Percentiles rank a stretch among this genome's conserved stretches.
Evolutionary conservation across 2,329 filamentous ascomycete genomes (phyloP).

Genomic region (Incumbomyces delicatus): DNA sequence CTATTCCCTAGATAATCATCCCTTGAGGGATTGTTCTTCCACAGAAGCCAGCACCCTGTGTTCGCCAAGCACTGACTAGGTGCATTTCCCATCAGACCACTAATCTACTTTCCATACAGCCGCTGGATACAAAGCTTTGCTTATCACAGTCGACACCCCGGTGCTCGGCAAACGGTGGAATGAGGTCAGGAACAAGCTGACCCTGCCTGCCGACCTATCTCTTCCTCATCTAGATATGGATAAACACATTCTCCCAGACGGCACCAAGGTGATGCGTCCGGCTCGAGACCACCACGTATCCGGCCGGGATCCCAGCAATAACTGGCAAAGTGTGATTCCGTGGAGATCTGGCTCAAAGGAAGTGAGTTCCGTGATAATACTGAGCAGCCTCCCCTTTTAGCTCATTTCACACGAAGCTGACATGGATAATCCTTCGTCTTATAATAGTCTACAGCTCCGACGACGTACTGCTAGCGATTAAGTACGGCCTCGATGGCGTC

Average conservation of each 20-base stretch:
- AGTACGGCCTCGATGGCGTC: constrained; percentile 16
- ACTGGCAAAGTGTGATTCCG: constrained; percentile 42
- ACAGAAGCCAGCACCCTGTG: too few species aligned
- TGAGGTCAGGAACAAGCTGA: constrained; percentile 45
- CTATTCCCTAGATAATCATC: too few species aligned
- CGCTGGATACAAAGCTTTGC: constrained; percentile 44
- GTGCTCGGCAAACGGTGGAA: constrained; percentile 45
- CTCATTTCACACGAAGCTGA: too few species aligned
- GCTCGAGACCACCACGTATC: constrained; percentile 11
- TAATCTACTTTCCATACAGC: constrained; percentile 17
- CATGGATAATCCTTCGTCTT: too few species aligned
- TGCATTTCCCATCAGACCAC: not conserved
- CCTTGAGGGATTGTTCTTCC: too few species aligned
- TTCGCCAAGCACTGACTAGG: too few species aligned
- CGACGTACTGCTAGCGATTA: constrained; percentile 15
- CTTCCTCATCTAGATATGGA: constrained; percentile 14
- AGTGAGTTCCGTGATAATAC: constrained; percentile 18
- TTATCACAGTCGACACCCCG: constrained; percentile 47
- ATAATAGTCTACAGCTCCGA: constrained; percentile 8
- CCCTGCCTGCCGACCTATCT: constrained; percentile 14
- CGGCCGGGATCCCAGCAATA: constrained; percentile 22
- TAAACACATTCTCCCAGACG: constrained; percentile 20
- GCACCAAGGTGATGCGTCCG: constrained; percentile 10
- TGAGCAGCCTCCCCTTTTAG: constrained; percentile 9
- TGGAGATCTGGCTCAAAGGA: constrained; percentile 27